These are phyloP conservation scores for Arthrobotrys pseudoclavata DNA, from an alignment of 2,329 filamentous ascomycete genomes.

Conservation along the genomic window DNA sequence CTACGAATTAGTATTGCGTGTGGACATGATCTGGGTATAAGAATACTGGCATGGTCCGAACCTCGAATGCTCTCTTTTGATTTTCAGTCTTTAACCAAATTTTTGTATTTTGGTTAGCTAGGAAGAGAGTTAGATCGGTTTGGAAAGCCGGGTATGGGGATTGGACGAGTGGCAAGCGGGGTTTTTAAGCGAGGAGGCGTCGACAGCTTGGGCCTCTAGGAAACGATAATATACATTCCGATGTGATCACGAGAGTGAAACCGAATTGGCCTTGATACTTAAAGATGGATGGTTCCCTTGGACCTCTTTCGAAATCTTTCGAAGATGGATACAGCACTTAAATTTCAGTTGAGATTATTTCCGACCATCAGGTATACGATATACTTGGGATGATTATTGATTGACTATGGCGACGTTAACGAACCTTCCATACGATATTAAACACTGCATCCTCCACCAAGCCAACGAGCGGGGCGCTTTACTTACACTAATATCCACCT, in stretches of 20 bases:
- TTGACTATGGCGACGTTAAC: slow-evolving; percentile 29
- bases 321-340: neutral
- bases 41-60: neutral
- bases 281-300: neutral
- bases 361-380: neutral
- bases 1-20: neutral
- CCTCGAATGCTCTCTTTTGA: neutral
- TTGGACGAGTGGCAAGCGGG: slow-evolving; percentile 1
- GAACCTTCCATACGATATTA: slow-evolving; percentile 49
- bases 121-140: neutral
- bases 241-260: slow-evolving; percentile 11
- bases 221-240: slow-evolving; percentile 1
- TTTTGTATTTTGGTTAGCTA: neutral
- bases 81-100: neutral
- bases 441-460: slow-evolving; percentile 34
- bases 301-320: neutral
- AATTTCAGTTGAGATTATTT: neutral
- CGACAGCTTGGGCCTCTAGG: slow-evolving; percentile 1
- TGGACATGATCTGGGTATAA: neutral
- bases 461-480: slow-evolving; percentile 24
- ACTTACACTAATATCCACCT: slow-evolving; percentile 21
- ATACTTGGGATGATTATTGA: neutral
- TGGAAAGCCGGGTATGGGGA: slow-evolving; percentile 1
- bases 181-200: slow-evolving; percentile 22
- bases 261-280: neutral